Conservation (phyloP, 345 rosid species). For the Sisymbrium altissimum region DNA sequence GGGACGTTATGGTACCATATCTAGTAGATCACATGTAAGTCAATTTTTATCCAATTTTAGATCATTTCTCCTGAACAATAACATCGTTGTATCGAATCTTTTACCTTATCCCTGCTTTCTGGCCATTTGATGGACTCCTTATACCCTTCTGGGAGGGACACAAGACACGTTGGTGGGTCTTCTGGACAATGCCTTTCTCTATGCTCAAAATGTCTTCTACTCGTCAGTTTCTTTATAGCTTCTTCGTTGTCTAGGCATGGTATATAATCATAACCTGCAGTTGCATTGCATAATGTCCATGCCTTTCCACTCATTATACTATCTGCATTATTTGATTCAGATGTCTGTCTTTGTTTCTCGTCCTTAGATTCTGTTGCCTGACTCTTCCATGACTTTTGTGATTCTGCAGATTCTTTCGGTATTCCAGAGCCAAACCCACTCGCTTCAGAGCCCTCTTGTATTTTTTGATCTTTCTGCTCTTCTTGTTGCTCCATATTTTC, state of each 20-base stretch:
- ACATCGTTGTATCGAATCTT: background rate
- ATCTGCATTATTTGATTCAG: slow-evolving; percentile 31
- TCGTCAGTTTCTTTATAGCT: slow-evolving; percentile 51
- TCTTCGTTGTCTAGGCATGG: slow-evolving; percentile 91
- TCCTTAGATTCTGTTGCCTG: slow-evolving; percentile 65
- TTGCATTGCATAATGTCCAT: slow-evolving; percentile 79
- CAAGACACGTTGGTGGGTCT: slow-evolving; percentile 71
- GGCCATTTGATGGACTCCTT: slow-evolving; percentile 76
- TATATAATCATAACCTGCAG: slow-evolving; percentile 80
- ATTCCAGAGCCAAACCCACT: slow-evolving; percentile 45
- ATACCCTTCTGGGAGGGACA: slow-evolving; percentile 66
- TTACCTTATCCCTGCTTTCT: slow-evolving; percentile 79
- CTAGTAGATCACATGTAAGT: slow-evolving; percentile 37
- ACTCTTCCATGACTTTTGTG: slow-evolving; percentile 70
- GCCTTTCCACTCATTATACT: slow-evolving; percentile 35
- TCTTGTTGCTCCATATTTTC: slow-evolving; percentile 27
- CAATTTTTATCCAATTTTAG: background rate
- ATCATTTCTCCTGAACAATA: background rate
- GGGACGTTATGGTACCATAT: slow-evolving; percentile 98
- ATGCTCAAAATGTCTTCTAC: slow-evolving; percentile 71
- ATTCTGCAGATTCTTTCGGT: slow-evolving; percentile 75
- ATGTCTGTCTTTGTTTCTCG: slow-evolving; percentile 68
- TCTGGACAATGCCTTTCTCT: slow-evolving; percentile 96
- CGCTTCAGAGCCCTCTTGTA: slow-evolving; percentile 12
- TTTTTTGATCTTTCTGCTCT: slow-evolving; percentile 22